These are phyloP conservation scores for Aschersonia sp. DNA, from an alignment of 2,329 filamentous ascomycete genomes.

Conservation along the genomic window DNA sequence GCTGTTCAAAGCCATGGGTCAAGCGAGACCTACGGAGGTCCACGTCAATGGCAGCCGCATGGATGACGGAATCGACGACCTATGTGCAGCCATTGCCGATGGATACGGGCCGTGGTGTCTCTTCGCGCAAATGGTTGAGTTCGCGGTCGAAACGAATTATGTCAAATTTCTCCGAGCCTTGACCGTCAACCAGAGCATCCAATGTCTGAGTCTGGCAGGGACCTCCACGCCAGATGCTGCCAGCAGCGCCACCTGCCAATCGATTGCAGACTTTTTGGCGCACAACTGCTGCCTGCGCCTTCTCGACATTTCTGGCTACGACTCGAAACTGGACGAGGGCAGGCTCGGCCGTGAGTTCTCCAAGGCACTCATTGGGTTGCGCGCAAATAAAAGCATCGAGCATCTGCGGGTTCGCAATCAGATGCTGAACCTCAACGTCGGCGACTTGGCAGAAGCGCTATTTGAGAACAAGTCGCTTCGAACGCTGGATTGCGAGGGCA, in stretches of 20 bases:
- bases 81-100: slow-evolving; percentile 30
- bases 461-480: slow-evolving; percentile 31
- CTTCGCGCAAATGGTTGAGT: slow-evolving; percentile 43
- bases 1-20: slow-evolving; percentile 35
- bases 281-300: slow-evolving; percentile 34
- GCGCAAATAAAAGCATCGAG: slow-evolving; percentile 26
- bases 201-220: slow-evolving; percentile 37
- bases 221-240: slow-evolving; percentile 33
- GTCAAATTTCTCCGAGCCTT: slow-evolving; percentile 34
- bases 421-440: slow-evolving; percentile 37
- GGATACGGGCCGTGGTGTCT: slow-evolving; percentile 34
- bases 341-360: slow-evolving; percentile 39
- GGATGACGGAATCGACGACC: slow-evolving; percentile 34
- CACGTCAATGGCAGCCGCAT: slow-evolving; percentile 36
- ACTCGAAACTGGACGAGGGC: slow-evolving; percentile 41
- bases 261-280: slow-evolving; percentile 35
- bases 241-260: slow-evolving; percentile 29
- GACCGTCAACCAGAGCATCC: slow-evolving; percentile 32
- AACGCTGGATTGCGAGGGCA: slow-evolving; percentile 39
- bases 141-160: slow-evolving; percentile 34
- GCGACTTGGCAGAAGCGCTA: slow-evolving; percentile 34
- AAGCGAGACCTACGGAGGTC: slow-evolving; percentile 30
- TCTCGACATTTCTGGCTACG: slow-evolving; percentile 41
- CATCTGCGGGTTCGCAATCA: slow-evolving; percentile 42
- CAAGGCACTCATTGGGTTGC: slow-evolving; percentile 30